phyloP scores from a whole-genome alignment of 2,329 filamentous ascomycete genomes.

The Phyllachora maydis region DNA sequence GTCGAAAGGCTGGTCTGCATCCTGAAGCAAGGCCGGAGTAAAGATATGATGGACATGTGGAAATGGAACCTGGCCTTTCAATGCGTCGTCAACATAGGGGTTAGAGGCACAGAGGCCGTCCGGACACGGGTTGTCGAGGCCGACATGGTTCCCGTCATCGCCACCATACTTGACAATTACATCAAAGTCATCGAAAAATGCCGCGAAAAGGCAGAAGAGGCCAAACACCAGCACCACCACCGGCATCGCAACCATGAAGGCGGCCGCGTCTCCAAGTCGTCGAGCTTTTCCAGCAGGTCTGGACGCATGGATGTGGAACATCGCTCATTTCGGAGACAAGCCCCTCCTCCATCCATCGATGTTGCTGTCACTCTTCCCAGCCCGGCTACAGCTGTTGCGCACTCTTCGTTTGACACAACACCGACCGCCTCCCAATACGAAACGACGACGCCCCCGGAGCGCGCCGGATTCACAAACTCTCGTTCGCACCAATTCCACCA shows the following conservation, averaged over 20 bases:
- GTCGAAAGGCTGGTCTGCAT: conserved; percentile 95
- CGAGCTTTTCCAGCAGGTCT: conserved; percentile 31
- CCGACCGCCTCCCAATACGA: conserved; percentile 29
- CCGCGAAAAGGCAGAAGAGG: conserved; percentile 67
- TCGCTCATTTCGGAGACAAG: conserved; percentile 50
- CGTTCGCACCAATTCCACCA: conserved; percentile 13
- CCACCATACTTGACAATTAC: conserved; percentile 95
- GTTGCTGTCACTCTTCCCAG: conserved; percentile 38
- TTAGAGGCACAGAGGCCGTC: conserved; percentile 84
- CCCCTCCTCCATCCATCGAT: conserved; percentile 68
- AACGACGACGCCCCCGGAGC: conserved; percentile 31
- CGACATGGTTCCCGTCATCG: conserved; percentile 97
- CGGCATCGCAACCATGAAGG: conserved; percentile 29
- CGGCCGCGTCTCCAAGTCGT: conserved; percentile 23
- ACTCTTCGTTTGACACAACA: conserved; percentile 28
- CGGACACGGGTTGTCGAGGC: conserved; percentile 91
- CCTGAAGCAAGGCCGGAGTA: conserved; percentile 88
- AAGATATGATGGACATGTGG: conserved; percentile 99
- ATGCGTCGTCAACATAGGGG: conserved; percentile 96
- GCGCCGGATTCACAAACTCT: conserved; percentile 31
- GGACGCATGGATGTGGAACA: conserved; percentile 34
- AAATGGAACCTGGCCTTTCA: conserved; percentile 99
- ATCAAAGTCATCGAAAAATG: conserved; percentile 90
- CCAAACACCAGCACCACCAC: conserved; percentile 37
- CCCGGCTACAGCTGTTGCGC: conserved; percentile 19